Conservation (phyloP, 2,329 filamentous ascomycete species). For the Neurospora crassa region DNA sequence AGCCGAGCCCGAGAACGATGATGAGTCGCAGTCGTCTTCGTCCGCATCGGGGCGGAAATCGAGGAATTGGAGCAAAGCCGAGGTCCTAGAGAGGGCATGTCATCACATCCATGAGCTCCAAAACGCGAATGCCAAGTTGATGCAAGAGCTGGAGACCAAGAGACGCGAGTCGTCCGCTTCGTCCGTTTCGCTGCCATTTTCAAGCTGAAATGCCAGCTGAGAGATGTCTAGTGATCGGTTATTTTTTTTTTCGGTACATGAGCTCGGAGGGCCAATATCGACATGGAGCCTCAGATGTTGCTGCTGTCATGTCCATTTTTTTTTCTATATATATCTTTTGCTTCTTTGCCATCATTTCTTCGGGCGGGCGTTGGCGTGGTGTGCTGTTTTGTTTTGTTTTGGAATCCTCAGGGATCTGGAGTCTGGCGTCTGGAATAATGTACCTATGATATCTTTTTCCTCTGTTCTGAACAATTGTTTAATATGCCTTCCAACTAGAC, state of each 20-base stretch:
- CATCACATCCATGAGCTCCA: slow-evolving; percentile 7
- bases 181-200: background rate
- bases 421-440: background rate
- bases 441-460: background rate
- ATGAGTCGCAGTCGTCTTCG: background rate
- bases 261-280: background rate
- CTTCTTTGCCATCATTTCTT: background rate
- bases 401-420: background rate
- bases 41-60: background rate
- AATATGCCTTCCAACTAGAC: background rate
- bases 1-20: background rate
- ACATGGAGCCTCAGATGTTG: background rate
- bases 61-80: slow-evolving; percentile 14
- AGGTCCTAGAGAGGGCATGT: slow-evolving; percentile 11
- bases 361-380: background rate
- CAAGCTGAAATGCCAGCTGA: background rate
- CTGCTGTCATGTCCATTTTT: background rate
- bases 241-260: background rate
- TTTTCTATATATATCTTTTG: background rate
- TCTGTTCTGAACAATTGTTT: background rate
- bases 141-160: slow-evolving; percentile 5
- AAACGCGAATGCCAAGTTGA: background rate
- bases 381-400: background rate
- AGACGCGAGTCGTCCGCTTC: background rate
- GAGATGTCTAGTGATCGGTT: background rate